These are phyloP conservation scores for Penstemon barbatus DNA, from an alignment of 257 asterid genomes.

Conservation along the genomic window DNA sequence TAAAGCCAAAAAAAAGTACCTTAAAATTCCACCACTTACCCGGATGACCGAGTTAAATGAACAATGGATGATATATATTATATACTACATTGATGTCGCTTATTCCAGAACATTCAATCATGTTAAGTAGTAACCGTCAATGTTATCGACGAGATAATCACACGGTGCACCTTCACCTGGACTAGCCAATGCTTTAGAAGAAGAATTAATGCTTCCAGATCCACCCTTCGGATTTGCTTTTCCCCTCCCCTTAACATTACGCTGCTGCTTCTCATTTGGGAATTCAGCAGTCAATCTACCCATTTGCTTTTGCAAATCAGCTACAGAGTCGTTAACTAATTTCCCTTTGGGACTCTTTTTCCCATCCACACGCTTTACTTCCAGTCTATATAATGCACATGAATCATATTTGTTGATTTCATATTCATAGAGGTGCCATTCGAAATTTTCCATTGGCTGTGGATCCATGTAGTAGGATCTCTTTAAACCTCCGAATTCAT, in stretches of 20 bases:
- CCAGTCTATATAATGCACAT: conserved; percentile 88
- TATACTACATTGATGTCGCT: too few relatives aligned
- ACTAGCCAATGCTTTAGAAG: conserved; percentile 27
- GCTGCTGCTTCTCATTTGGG: conserved; percentile 53
- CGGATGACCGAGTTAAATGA: conserved; percentile 35
- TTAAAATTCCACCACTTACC: conserved; percentile 36
- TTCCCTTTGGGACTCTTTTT: conserved; percentile 85
- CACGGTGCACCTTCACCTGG: conserved; percentile 43
- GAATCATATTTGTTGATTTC: conserved; percentile 68
- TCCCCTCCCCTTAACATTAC: conserved; percentile 49
- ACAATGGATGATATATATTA: too few relatives aligned
- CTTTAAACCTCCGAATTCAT: conserved; percentile 83
- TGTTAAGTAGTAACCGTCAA: conserved; percentile 52
- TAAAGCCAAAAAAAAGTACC: neutral
- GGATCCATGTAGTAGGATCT: conserved; percentile 99
- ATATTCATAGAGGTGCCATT: conserved; percentile 93
- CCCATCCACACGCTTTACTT: conserved; percentile 66
- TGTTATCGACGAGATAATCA: conserved; percentile 61
- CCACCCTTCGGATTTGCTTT: conserved; percentile 40
- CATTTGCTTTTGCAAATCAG: conserved; percentile 94
- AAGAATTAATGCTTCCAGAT: conserved; percentile 28
- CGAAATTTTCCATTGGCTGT: conserved; percentile 77
- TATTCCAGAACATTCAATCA: conserved; percentile 12
- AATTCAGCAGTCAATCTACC: conserved; percentile 74
- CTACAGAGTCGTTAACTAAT: conserved; percentile 59